phyloP scores from a whole-genome alignment of 129 eudicot genomes.

The Tagetes patula region DNA sequence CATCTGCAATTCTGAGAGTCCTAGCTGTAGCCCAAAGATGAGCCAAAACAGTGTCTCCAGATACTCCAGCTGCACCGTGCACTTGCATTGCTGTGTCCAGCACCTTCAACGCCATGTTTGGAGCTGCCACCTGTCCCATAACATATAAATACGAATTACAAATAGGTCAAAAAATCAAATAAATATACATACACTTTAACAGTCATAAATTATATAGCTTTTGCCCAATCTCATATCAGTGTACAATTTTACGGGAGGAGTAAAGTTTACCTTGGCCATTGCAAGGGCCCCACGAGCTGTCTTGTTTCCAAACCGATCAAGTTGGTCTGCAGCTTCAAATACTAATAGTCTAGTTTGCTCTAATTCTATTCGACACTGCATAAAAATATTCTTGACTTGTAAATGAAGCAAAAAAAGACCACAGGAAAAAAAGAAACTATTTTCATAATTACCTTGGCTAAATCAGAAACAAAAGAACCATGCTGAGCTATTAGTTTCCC shows the following conservation, averaged over 20 bases:
- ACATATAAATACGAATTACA: not conserved
- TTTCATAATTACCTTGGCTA: constrained; percentile 62
- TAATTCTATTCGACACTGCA: constrained; percentile 93
- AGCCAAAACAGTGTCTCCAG: constrained; percentile 81
- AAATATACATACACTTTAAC: constrained; percentile 7
- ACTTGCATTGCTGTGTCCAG: constrained; percentile 96
- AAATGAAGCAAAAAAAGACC: not conserved
- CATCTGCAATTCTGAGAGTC: constrained; percentile 94
- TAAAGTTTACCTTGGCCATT: constrained; percentile 84
- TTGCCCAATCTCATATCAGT: not conserved
- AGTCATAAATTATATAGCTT: not conserved
- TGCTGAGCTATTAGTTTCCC: constrained; percentile 90
- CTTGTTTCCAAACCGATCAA: constrained; percentile 89
- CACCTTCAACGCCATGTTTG: constrained; percentile 83
- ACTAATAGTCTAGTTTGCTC: constrained; percentile 83
- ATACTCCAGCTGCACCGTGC: constrained; percentile 91
- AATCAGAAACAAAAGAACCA: constrained; percentile 85
- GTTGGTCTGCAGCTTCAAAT: constrained; percentile 97
- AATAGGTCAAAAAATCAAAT: not conserved
- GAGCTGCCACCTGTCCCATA: constrained; percentile 74
- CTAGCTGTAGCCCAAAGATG: constrained; percentile 88
- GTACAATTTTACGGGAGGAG: not conserved
- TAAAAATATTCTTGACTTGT: constrained; percentile 1
- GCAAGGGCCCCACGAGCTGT: constrained; percentile 90
- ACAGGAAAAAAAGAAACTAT: not conserved